phyloP scores from a whole-genome alignment of 805 yeast species.

The Candida orba region DNA sequence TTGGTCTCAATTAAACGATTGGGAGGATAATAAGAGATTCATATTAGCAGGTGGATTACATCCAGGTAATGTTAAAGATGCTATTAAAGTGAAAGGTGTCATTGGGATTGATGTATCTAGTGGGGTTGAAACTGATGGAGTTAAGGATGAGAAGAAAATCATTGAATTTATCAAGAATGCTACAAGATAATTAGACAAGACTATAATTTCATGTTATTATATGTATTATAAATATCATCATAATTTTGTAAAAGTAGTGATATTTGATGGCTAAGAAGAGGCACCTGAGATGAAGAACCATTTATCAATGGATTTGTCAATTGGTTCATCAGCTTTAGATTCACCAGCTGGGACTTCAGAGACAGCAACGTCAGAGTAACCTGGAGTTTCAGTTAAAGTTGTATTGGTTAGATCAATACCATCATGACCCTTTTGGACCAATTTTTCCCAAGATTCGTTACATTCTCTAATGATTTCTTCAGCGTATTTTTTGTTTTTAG shows the following conservation, averaged over 20 bases:
- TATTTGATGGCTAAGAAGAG: conserved; percentile 30
- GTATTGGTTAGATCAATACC: conserved; percentile 72
- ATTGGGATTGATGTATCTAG: conserved; percentile 92
- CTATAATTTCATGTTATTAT: not conserved
- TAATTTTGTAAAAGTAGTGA: not conserved
- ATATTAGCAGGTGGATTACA: conserved; percentile 87
- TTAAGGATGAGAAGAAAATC: conserved; percentile 64
- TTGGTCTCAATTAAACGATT: conserved; percentile 50
- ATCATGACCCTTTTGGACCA: conserved; percentile 53
- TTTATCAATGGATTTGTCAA: conserved; percentile 93
- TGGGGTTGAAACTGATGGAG: conserved; percentile 81
- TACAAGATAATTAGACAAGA: not conserved
- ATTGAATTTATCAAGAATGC: conserved; percentile 50
- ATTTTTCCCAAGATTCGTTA: conserved; percentile 72
- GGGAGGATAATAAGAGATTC: conserved; percentile 31
- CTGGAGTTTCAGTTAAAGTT: conserved; percentile 51
- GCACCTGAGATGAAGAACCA: conserved; percentile 97
- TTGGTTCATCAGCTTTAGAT: conserved; percentile 80
- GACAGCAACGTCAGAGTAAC: conserved; percentile 41
- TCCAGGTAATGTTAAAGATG: conserved; percentile 61
- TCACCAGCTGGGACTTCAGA: conserved; percentile 61
- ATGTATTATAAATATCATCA: not conserved
- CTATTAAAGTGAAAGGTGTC: conserved; percentile 47
- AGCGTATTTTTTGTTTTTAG: conserved; percentile 82
- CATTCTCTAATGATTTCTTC: conserved; percentile 79